These are phyloP conservation scores for Arabidopsis arenosa DNA, from an alignment of 345 rosid species.

Conservation along the genomic window DNA sequence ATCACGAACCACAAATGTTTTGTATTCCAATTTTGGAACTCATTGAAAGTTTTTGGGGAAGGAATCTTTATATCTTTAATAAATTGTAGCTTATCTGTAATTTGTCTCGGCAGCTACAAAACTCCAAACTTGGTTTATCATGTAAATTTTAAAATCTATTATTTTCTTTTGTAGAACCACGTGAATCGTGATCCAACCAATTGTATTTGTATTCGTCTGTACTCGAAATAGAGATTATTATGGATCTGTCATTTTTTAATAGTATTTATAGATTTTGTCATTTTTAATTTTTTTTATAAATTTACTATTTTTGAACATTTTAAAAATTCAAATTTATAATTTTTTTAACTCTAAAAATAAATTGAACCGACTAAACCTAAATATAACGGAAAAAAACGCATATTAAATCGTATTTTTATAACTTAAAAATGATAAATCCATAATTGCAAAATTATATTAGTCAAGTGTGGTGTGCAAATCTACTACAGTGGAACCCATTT, in stretches of 20 bases:
- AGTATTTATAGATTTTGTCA: too few relatives aligned
- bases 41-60: neutral
- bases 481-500: slow-evolving; percentile 28
- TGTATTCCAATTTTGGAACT: neutral
- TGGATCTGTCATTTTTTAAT: too few relatives aligned
- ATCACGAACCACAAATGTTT: neutral
- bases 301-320: too few relatives aligned
- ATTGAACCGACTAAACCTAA: too few relatives aligned
- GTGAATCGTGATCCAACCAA: slow-evolving; percentile 29
- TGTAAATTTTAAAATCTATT: neutral
- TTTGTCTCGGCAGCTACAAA: slow-evolving; percentile 7
- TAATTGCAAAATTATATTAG: too few relatives aligned
- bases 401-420: too few relatives aligned
- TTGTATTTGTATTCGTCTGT: slow-evolving; percentile 10
- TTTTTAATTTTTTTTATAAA: too few relatives aligned
- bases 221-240: neutral
- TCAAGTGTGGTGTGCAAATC: too few relatives aligned
- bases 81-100: slow-evolving; percentile 25
- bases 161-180: slow-evolving; percentile 10
- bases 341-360: too few relatives aligned
- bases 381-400: too few relatives aligned
- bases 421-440: too few relatives aligned
- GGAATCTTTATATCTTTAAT: neutral
- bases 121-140: slow-evolving; percentile 29
- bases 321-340: too few relatives aligned